Base-by-base conservation (phyloP, 2,329 filamentous ascomycete species). In the Fusarium sp. region DNA sequence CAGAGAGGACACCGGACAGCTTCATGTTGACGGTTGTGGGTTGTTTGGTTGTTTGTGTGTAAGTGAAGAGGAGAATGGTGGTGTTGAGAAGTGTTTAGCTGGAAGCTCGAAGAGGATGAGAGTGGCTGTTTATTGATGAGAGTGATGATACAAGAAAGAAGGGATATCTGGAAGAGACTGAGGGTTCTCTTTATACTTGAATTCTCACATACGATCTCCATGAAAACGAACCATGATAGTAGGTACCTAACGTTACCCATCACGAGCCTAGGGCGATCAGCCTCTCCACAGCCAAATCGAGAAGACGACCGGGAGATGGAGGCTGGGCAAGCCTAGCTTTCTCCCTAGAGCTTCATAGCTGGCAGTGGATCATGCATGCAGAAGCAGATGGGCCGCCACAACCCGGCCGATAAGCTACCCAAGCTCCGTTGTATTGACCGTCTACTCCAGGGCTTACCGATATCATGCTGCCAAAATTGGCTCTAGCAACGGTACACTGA, bases 1-100 rank as follows among this genome's bases (percentile, higher is more conserved):
- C 71, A 70, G 75, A 72, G 68, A 82, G 57, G 67, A 83, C 64
- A 70, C 70, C 76, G 70, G 79, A 74, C 74, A 82, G 71, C 73
- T 82, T 80, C 82, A 85, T 84, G 53, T 73, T 83, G 73, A 67
- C 48, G 69, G 69, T 53, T 64, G 63, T 46, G 51, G 46, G 41
- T 64, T 47, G 53, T 41, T 60, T 57, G 46, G 61, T 54, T 47
- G 49, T 56, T 54, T 47, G 49, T 56, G 46, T 51, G 52, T 63
- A 43, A 58, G 51, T 60, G 43, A 56, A 21, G 23, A 29, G 43
- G 50, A 49, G 31, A 48, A 33, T 56, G 41, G 49, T 51, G 41
- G 47, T 58, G 43, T 39, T 63, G 66, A 47, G 27, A 21, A 48
- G 58, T 59, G 48, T 65, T 57, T 66, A 40, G 51, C 39, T 69